Conservation (phyloP, 176 grass and related monocot species). For the Poa pratensis region DNA sequence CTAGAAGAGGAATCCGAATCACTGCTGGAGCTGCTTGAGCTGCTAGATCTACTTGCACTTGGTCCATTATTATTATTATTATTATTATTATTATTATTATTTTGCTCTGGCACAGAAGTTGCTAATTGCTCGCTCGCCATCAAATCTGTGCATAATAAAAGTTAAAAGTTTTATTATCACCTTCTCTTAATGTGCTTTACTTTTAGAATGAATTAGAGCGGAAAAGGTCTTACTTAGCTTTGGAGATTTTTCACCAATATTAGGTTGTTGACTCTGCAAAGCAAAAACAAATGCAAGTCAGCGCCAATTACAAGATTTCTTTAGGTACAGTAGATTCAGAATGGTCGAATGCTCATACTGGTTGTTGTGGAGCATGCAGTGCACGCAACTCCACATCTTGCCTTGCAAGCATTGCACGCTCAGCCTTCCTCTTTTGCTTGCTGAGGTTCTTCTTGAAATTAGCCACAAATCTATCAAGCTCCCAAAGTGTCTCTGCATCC, state of each 20-base stretch:
- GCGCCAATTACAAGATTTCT: neutral
- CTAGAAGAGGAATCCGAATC: constrained; percentile 90
- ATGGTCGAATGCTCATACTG: constrained; percentile 48
- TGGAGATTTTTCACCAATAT: constrained; percentile 45
- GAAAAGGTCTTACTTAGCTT: constrained; percentile 47
- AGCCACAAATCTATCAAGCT: constrained; percentile 93
- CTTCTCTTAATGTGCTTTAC: constrained; percentile 25
- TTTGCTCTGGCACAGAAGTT: constrained; percentile 50
- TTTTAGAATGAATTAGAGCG: constrained; percentile 6
- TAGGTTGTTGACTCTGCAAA: constrained; percentile 50
- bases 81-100: no score
- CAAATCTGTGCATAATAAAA: constrained; percentile 22
- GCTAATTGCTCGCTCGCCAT: constrained; percentile 19
- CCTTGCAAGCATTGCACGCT: constrained; percentile 79
- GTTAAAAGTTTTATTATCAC: neutral
- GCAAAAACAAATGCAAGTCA: constrained; percentile 22
- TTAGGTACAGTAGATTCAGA: constrained; percentile 16
- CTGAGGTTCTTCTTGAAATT: constrained; percentile 97
- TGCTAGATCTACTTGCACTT: constrained; percentile 75
- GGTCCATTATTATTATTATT: no score
- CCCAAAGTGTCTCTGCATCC: constrained; percentile 96
- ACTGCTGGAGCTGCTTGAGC: constrained; percentile 87
- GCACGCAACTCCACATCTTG: constrained; percentile 53
- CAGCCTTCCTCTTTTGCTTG: constrained; percentile 94
- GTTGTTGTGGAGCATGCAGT: constrained; percentile 54